Conservation (phyloP, 441 rosid genomes). For the Jatropha podagrica region DNA sequence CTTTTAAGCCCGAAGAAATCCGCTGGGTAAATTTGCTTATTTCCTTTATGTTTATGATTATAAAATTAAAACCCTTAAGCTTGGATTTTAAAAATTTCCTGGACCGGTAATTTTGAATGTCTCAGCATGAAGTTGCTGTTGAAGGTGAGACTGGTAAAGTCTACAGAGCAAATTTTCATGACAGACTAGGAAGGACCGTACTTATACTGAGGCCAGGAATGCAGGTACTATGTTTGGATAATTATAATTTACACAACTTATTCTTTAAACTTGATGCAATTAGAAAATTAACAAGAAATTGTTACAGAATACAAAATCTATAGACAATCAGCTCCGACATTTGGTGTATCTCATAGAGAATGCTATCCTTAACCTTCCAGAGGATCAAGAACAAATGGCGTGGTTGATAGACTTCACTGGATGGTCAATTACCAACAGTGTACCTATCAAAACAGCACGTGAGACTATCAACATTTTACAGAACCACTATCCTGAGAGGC, state of each 20-base stretch:
- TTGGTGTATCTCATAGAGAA: conserved; percentile 90
- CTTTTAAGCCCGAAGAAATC: conserved; percentile 85
- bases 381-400: conserved; percentile 88
- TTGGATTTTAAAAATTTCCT: conserved; percentile 10
- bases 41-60: neutral
- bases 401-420: conserved; percentile 97
- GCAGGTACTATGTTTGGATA: conserved; percentile 51
- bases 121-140: conserved; percentile 64
- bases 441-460: conserved; percentile 78
- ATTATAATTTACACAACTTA: neutral
- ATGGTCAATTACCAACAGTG: conserved; percentile 68
- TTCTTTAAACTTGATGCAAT: conserved; percentile 12
- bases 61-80: neutral
- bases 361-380: conserved; percentile 88
- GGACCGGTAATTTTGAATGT: conserved; percentile 20
- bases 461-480: conserved; percentile 72
- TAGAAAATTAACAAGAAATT: conserved; percentile 14
- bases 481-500: conserved; percentile 93
- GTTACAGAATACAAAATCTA: conserved; percentile 71
- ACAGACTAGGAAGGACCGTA: conserved; percentile 76
- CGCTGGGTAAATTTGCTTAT: conserved; percentile 55
- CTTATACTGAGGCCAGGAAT: conserved; percentile 86
- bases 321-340: conserved; percentile 74
- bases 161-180: conserved; percentile 83
- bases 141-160: conserved; percentile 97